Conservation (phyloP, 1,284 basidiomycete genomes). For the Microbotryum saponariae region DNA sequence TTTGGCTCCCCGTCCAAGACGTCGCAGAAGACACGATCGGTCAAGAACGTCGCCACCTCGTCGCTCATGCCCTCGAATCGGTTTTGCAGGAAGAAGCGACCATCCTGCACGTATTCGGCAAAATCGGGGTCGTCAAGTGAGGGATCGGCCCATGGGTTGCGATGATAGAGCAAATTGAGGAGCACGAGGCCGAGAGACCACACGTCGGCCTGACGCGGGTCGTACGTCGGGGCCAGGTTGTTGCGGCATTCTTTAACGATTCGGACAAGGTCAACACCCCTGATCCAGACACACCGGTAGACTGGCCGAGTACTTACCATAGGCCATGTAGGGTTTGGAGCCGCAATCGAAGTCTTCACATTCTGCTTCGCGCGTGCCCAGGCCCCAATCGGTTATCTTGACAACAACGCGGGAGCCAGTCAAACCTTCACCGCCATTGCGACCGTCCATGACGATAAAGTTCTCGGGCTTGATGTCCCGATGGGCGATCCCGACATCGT, state of each 20-base stretch:
- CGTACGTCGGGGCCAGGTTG: slow-evolving; percentile 86
- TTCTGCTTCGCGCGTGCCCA: slow-evolving; percentile 79
- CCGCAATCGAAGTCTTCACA: slow-evolving; percentile 97
- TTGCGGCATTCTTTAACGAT: slow-evolving; percentile 77
- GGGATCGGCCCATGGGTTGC: slow-evolving; percentile 96
- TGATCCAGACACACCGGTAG: not conserved
- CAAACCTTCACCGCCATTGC: slow-evolving; percentile 48
- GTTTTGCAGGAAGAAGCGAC: slow-evolving; percentile 74
- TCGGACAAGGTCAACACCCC: not conserved
- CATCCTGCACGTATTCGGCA: slow-evolving; percentile 68
- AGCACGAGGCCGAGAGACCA: slow-evolving; percentile 98
- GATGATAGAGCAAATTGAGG: slow-evolving; percentile 98
- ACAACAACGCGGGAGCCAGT: slow-evolving; percentile 48
- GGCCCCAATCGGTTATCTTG: slow-evolving; percentile 95
- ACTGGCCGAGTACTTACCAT: slow-evolving; percentile 51
- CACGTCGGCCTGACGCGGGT: slow-evolving; percentile 88
- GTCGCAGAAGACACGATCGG: slow-evolving; percentile 77
- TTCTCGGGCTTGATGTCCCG: slow-evolving; percentile 89
- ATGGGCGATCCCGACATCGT: slow-evolving; percentile 83
- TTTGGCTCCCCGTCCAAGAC: slow-evolving; percentile 51
- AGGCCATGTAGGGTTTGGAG: slow-evolving; percentile 98
- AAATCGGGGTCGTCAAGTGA: slow-evolving; percentile 65
- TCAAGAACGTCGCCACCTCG: slow-evolving; percentile 75
- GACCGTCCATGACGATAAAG: slow-evolving; percentile 48
- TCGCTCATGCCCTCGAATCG: slow-evolving; percentile 88